Conservation (phyloP, 2,329 filamentous ascomycete genomes). For the Talaromyces marneffei region DNA sequence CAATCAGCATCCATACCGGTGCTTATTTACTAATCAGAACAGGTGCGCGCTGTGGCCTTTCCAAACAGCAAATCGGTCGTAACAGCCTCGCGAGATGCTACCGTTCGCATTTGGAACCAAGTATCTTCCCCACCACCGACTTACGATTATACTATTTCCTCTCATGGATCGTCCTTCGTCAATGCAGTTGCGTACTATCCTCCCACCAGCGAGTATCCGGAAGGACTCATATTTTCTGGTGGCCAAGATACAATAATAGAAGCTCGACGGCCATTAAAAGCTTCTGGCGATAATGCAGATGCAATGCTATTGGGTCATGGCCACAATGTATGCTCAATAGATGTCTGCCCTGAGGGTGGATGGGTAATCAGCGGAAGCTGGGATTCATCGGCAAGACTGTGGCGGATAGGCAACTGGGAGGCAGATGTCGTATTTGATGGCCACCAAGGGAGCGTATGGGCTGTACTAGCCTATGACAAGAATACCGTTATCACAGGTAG, state of each 20-base stretch:
- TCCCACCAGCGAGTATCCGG: conserved; percentile 60
- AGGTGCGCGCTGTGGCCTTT: conserved; percentile 86
- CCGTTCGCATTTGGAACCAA: conserved; percentile 78
- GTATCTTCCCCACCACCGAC: conserved; percentile 58
- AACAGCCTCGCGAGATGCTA: conserved; percentile 86
- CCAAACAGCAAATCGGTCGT: conserved; percentile 66
- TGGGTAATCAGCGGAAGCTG: conserved; percentile 88
- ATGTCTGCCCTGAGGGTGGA: conserved; percentile 64
- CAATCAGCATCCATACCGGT: conserved; percentile 25
- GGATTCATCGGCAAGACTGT: conserved; percentile 83
- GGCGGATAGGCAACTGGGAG: conserved; percentile 83
- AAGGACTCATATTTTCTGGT: conserved; percentile 79
- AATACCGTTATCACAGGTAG: conserved; percentile 69
- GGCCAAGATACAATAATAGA: conserved; percentile 93
- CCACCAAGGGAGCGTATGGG: conserved; percentile 81
- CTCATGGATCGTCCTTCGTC: conserved; percentile 77
- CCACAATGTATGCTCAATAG: conserved; percentile 81
- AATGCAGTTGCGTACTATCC: conserved; percentile 76
- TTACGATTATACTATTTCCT: conserved; percentile 73
- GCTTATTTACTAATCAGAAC: conserved; percentile 51
- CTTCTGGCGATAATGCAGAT: conserved; percentile 70
- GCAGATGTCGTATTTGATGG: conserved; percentile 64
- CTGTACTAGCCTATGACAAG: conserved; percentile 76
- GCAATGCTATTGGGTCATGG: conserved; percentile 79
- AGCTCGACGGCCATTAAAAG: conserved; percentile 65